Evolutionary conservation across 768 basidiomycete species (phyloP), one percentile per base, ranked within the genome.

Genomic region (Melanogaster broomeanus): DNA sequence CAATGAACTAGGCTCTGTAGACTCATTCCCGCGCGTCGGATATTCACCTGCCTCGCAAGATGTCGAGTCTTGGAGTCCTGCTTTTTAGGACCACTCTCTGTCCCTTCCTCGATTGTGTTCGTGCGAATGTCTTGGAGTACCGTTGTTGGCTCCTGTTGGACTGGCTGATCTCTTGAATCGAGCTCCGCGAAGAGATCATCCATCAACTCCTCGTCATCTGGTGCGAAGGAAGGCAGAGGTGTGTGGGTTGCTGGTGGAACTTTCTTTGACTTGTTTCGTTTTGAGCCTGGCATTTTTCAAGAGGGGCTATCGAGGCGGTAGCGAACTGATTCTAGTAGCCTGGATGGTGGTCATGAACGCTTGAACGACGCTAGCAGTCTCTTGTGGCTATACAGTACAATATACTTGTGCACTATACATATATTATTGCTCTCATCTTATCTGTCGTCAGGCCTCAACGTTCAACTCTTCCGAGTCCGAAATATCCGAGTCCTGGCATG

Each of bases 121-220:
- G 67, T 69, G 49, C 69, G 66, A 38, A 73, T 53, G 43, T 72
- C 58, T 42, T 77, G 63, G 46, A 81, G 63, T 9, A 82, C 71
- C 27, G 65, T 62, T 10, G 77, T 76, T 12, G 82, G 74, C 63
- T 82, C 80, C 24, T 68, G 64, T 60, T 79, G 78, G 1, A 78
- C 74, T 38, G 72, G 67, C 43, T 74, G 58, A 58, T 90, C 78
- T 56, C 77, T 72, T 7, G 81, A 81, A 59, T 91, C 88, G 24
- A 95, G 82, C 65, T 90, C 86, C 7, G 83, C 79, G 42, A 93
- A 68, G 2, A 95, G 80, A 60, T 90, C 85, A 57, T 90, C 80
- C 73, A 93, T 75, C 42, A 93, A 75, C 10, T 79, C 78, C 40
- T 82, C 79, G 49, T 86, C 80, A 38, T 79, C 77, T 18, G 57